Evolutionary conservation across 768 basidiomycete species (phyloP).

Genomic region (Porpolomopsis calyptriformis): DNA sequence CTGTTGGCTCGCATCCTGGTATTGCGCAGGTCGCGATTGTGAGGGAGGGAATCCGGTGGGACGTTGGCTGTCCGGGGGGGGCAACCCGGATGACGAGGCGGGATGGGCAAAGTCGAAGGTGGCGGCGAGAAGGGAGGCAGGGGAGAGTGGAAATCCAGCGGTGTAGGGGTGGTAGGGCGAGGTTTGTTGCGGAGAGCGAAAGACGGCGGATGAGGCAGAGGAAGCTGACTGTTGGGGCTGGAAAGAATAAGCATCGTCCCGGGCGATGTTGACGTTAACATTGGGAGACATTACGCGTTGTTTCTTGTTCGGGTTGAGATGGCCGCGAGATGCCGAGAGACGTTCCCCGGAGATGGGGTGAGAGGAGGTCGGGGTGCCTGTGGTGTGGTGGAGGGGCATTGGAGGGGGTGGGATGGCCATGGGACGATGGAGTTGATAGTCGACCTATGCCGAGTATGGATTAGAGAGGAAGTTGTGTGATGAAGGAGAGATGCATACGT

Average conservation of each 20-base stretch:
- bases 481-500: background rate
- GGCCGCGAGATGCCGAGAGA: constrained; percentile 3
- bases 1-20: constrained; percentile 14
- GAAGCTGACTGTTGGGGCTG: constrained; percentile 6
- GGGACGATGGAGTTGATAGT: constrained; percentile 10
- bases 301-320: constrained; percentile 18
- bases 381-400: constrained; percentile 19
- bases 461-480: background rate
- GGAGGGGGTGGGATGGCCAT: constrained; percentile 23
- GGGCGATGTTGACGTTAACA: constrained; percentile 4
- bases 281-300: constrained; percentile 12
- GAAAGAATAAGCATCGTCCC: constrained; percentile 2
- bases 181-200: constrained; percentile 25
- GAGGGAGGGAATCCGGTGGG: background rate
- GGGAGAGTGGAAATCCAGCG: constrained; percentile 6
- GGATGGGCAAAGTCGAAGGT: constrained; percentile 12
- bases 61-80: background rate
- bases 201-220: constrained; percentile 12
- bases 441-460: constrained; percentile 18
- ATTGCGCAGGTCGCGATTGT: background rate
- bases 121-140: constrained; percentile 11
- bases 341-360: constrained; percentile 7
- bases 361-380: constrained; percentile 11
- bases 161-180: background rate
- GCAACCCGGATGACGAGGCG: constrained; percentile 8